These are phyloP conservation scores for Xylaria bambusicola DNA, from an alignment of 495 filamentous ascomycete species.

Conservation along the genomic window DNA sequence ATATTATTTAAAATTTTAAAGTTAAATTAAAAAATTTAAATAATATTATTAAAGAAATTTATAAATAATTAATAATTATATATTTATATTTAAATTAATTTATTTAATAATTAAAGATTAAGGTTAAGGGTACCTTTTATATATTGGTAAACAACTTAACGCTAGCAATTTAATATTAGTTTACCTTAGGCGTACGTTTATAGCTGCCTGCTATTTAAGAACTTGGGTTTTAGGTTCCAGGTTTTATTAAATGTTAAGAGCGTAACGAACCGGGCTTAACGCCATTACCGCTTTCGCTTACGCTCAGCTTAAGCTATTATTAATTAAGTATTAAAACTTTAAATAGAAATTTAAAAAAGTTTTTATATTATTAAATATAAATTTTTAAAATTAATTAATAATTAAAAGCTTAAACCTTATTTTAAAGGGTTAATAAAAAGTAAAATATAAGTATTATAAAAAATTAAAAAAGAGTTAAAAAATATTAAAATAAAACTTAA, in stretches of 20 bases:
- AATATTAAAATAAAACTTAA: too few species aligned
- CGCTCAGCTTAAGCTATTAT: constrained; percentile 8
- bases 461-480: too few species aligned
- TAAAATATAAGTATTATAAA: too few species aligned
- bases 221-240: not conserved
- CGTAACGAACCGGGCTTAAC: constrained; percentile 1
- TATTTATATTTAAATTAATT: not conserved
- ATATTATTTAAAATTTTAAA: not conserved
- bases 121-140: constrained; percentile 1
- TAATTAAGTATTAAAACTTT: constrained; percentile 22
- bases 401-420: not conserved
- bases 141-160: not conserved
- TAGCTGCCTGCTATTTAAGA: not conserved
- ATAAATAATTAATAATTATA: not conserved
- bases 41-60: not conserved
- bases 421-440: too few species aligned
- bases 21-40: not conserved
- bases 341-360: constrained; percentile 17
- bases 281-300: not conserved
- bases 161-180: not conserved
- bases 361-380: constrained; percentile 19
- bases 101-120: not conserved
- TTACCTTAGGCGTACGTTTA: not conserved
- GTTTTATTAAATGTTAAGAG: not conserved
- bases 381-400: constrained; percentile 5